These are phyloP conservation scores for Fusarium acutatum DNA, from an alignment of 2,329 filamentous ascomycete genomes.

Conservation along the genomic window DNA sequence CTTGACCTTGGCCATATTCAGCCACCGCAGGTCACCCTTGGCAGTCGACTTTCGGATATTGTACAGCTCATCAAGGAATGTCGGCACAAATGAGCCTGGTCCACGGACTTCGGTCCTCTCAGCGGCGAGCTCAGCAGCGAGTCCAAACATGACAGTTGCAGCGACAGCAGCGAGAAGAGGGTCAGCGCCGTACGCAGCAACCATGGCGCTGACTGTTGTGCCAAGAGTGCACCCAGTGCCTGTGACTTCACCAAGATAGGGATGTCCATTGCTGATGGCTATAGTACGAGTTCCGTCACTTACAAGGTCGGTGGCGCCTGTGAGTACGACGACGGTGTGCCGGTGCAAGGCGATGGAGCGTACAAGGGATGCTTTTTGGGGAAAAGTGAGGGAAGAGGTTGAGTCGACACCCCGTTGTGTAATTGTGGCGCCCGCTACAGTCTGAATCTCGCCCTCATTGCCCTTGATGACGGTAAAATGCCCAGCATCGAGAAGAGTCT, in stretches of 20 bases:
- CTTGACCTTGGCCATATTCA: slow-evolving; percentile 59
- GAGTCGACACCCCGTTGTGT: slow-evolving; percentile 87
- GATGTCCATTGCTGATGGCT: slow-evolving; percentile 79
- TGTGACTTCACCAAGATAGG: slow-evolving; percentile 73
- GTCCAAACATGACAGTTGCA: slow-evolving; percentile 79
- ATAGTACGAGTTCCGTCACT: slow-evolving; percentile 77
- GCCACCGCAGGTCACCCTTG: slow-evolving; percentile 60
- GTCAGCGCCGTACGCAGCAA: slow-evolving; percentile 70
- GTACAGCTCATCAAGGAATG: slow-evolving; percentile 79
- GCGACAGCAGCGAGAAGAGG: slow-evolving; percentile 77
- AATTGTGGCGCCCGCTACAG: slow-evolving; percentile 67
- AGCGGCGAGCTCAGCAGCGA: slow-evolving; percentile 74
- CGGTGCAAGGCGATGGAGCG: slow-evolving; percentile 67
- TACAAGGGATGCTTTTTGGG: slow-evolving; percentile 68
- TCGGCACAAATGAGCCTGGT: slow-evolving; percentile 86
- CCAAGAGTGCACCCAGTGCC: slow-evolving; percentile 88
- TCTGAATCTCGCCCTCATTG: slow-evolving; percentile 87
- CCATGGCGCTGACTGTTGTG: slow-evolving; percentile 78
- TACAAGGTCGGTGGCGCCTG: slow-evolving; percentile 79
- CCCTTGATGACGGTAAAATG: slow-evolving; percentile 93
- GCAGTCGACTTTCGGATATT: slow-evolving; percentile 58
- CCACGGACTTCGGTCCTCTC: slow-evolving; percentile 73
- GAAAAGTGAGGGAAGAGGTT: slow-evolving; percentile 63
- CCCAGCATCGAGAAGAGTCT: slow-evolving; percentile 74
- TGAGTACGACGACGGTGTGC: slow-evolving; percentile 81